Percentiles rank a stretch among this genome's conserved stretches.
phyloP scores from a whole-genome alignment of 2,329 filamentous ascomycete genomes.

The Tolypocladium album region DNA sequence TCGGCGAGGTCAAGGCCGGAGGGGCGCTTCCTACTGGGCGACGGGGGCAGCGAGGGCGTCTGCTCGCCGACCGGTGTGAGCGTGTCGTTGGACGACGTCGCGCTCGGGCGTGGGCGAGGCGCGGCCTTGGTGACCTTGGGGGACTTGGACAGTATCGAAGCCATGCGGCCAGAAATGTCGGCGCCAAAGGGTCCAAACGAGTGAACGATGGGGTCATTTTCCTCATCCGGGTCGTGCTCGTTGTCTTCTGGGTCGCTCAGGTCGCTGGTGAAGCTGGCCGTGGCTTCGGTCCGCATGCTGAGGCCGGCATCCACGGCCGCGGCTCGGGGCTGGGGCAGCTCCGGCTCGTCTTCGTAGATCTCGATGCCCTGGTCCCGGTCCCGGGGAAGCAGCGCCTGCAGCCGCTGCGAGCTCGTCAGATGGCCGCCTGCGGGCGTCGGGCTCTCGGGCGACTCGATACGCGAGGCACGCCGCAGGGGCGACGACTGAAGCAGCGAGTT shows the following conservation, averaged over 20 bases:
- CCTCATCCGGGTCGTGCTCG: slow-evolving; percentile 68
- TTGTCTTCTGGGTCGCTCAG: slow-evolving; percentile 49
- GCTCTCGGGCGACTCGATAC: slow-evolving; percentile 68
- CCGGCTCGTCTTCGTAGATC: slow-evolving; percentile 62
- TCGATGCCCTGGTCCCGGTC: slow-evolving; percentile 37
- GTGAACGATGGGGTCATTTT: slow-evolving; percentile 87
- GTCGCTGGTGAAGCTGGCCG: slow-evolving; percentile 47
- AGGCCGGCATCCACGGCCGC: slow-evolving; percentile 17
- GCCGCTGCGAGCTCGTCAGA: slow-evolving; percentile 30
- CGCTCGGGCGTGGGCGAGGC: slow-evolving; percentile 11
- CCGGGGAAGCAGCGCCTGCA: slow-evolving; percentile 32
- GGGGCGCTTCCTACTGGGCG: slow-evolving; percentile 10
- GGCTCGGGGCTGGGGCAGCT: slow-evolving; percentile 24
- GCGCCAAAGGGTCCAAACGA: slow-evolving; percentile 87
- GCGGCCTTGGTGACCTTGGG: slow-evolving; percentile 34
- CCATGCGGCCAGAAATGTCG: slow-evolving; percentile 72
- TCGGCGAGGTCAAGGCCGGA: neutral
- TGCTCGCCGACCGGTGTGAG: slow-evolving; percentile 7
- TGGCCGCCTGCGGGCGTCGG: slow-evolving; percentile 34
- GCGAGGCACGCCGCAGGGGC: slow-evolving; percentile 42
- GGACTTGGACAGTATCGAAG: slow-evolving; percentile 62
- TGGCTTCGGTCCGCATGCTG: slow-evolving; percentile 40
- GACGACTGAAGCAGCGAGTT: slow-evolving; percentile 44
- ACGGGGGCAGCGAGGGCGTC: slow-evolving; percentile 11
- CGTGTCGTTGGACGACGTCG: slow-evolving; percentile 10